A percentile compares a stretch with the other conserved stretches of the same genome.
Conservation (phyloP, 768 basidiomycete genomes). For the Lactarius sp. region DNA sequence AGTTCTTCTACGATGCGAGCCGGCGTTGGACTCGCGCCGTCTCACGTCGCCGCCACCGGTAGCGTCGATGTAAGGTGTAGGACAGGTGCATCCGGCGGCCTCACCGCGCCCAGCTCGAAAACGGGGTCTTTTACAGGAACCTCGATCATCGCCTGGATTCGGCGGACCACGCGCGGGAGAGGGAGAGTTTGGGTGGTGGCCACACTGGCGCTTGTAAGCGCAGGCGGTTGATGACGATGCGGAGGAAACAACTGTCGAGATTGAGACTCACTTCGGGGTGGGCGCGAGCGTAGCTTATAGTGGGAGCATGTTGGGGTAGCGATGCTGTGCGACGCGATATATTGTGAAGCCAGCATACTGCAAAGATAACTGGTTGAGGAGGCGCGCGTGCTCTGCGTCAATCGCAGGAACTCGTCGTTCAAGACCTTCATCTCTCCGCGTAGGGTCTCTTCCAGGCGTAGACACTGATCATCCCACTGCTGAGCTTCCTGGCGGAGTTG, state of each 20-base stretch:
- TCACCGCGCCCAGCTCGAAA: too few relatives aligned
- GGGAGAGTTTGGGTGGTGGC: background rate
- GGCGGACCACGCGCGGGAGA: too few relatives aligned
- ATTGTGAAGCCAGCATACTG: background rate
- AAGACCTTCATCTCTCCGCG: constrained; percentile 53
- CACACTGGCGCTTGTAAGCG: constrained; percentile 10
- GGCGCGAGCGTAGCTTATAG: constrained; percentile 26
- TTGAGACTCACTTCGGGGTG: constrained; percentile 24
- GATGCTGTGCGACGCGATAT: background rate
- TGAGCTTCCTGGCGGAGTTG: too few relatives aligned
- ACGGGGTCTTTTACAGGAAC: too few relatives aligned
- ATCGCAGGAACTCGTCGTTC: constrained; percentile 79
- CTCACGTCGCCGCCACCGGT: too few relatives aligned
- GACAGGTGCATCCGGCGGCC: too few relatives aligned
- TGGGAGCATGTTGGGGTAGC: constrained; percentile 2
- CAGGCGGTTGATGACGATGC: constrained; percentile 17
- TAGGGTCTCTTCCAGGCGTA: background rate
- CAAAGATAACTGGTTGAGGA: constrained; percentile 46
- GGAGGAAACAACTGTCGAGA: constrained; percentile 21
- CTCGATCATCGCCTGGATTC: too few relatives aligned
- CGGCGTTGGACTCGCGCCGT: too few relatives aligned
- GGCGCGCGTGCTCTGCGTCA: constrained; percentile 58
- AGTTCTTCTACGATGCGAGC: too few relatives aligned
- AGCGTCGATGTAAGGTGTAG: too few relatives aligned
- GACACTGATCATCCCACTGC: too few relatives aligned